Base-by-base conservation (phyloP, 192 early-diverging fungal genomes). In the Allomyces arbusculus region DNA sequence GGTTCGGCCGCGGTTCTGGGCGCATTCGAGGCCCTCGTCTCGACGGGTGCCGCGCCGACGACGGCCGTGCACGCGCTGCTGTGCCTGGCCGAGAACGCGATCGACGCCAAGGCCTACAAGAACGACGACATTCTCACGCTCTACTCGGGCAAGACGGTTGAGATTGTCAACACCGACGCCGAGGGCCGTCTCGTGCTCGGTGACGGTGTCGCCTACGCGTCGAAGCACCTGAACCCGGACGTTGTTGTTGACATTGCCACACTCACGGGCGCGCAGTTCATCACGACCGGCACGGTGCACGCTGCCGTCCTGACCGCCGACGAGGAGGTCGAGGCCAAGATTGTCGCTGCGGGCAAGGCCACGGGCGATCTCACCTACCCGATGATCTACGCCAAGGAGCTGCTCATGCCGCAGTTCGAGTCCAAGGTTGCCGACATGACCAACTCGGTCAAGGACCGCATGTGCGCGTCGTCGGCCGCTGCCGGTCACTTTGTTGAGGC, bases 151-250 rank as follows among this genome's bases (percentile, higher is more conserved):
- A 79, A 79, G 65, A 82, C 79, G 26, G 72, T 82, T 20, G 80
- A 82, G 71, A 64, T 82, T 26, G 81, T 79, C 76, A 82, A 82
- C 72, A 82, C 80, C 22, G 78, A 78, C 24, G 24, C 69, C 25
- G 76, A 78, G 64, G 77, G 74, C 23, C 69, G 77, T 61, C 69
- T 79, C 23, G 69, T 73, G 12, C 64, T 80, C 26, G 69, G 65
- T 33, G 80, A 82, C 64, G 80, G 79, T 55, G 75, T 81, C 12
- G 69, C 78, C 12, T 80, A 78, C 64, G 76, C 77, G 14, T 69
- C 79, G 61, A 69, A 74, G 69, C 67, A 77, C 64, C 65, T 82
- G 23, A 50, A 66, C 44, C 68, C 80, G 1, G 78, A 79, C 64
- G 66, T 73, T 24, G 44, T 82, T 24, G 20, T 58, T n/a, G 50